Percentiles rank a stretch among this genome's conserved stretches.
Evolutionary conservation across 306 rosid genomes (phyloP).

Genomic region (Hippophae rhamnoides): DNA sequence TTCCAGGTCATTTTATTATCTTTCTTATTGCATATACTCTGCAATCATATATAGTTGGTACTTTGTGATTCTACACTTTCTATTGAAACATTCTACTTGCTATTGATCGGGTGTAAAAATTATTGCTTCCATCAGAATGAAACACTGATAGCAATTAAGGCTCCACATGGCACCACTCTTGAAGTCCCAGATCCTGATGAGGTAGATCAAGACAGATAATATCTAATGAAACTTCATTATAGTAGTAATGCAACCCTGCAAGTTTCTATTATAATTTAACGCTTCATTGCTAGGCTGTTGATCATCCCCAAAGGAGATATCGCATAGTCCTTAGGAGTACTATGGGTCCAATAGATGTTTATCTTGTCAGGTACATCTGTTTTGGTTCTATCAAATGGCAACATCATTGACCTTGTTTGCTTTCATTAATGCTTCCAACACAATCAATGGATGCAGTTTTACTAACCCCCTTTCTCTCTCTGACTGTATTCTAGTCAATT

Average conservation of each 20-base stretch:
- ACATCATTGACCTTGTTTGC: conserved; percentile 7
- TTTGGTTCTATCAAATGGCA: conserved; percentile 8
- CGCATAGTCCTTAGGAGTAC: conserved; percentile 90
- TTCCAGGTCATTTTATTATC: conserved; percentile 50
- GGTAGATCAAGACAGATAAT: conserved; percentile 41
- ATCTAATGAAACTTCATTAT: not conserved
- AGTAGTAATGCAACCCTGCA: conserved; percentile 6
- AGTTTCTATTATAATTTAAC: conserved; percentile 26
- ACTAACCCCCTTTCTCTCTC: conserved; percentile 11
- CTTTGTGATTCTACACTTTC: conserved; percentile 12
- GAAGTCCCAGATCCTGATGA: conserved; percentile 99
- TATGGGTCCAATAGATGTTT: conserved; percentile 96
- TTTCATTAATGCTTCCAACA: conserved; percentile 11
- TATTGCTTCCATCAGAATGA: conserved; percentile 58
- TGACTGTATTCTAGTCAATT: conserved; percentile 53
- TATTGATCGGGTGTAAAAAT: conserved; percentile 8
- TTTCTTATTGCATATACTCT: not conserved
- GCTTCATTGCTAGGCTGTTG: conserved; percentile 57
- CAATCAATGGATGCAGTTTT: conserved; percentile 7
- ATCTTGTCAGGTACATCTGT: conserved; percentile 74
- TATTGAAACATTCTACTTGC: conserved; percentile 5
- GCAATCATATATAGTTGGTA: too few relatives aligned
- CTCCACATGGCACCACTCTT: conserved; percentile 94
- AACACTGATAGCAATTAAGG: conserved; percentile 94
- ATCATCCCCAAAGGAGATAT: conserved; percentile 92